Percentiles rank a stretch among this genome's conserved stretches.
Evolutionary conservation across 495 filamentous ascomycete genomes (phyloP).

Genomic region (Hypoxylon crocopeplum): DNA sequence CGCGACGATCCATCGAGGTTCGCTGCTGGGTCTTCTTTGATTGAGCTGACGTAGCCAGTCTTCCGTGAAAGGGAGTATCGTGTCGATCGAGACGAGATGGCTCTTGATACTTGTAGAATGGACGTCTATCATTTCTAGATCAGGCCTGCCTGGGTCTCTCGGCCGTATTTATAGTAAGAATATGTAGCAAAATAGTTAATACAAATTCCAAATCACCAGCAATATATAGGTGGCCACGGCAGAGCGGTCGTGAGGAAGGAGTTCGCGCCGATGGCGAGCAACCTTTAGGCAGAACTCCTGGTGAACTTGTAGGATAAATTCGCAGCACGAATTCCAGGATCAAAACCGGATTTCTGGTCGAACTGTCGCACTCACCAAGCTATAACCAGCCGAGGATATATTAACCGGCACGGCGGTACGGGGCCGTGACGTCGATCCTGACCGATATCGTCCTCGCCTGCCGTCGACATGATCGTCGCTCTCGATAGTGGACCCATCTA

Average conservation of each 20-base stretch:
- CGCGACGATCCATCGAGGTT: constrained; percentile 39
- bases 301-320: constrained; percentile 22
- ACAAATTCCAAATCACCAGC: constrained; percentile 16
- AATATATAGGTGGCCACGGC: constrained; percentile 7
- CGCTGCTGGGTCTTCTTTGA: constrained; percentile 43
- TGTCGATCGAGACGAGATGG: constrained; percentile 15
- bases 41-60: constrained; percentile 5
- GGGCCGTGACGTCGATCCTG: constrained; percentile 25
- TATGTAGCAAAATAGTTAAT: constrained; percentile 21
- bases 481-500: constrained; percentile 8
- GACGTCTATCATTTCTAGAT: constrained; percentile 35
- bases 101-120: constrained; percentile 14
- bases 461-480: constrained; percentile 14
- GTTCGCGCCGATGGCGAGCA: constrained; percentile 3
- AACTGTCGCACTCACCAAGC: not conserved
- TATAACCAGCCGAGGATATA: constrained; percentile 21
- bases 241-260: not conserved
- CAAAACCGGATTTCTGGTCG: constrained; percentile 31
- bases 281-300: constrained; percentile 26
- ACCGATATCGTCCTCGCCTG: constrained; percentile 17
- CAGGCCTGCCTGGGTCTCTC: constrained; percentile 11
- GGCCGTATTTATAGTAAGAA: not conserved
- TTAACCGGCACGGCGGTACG: constrained; percentile 26
- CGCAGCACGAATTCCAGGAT: not conserved
- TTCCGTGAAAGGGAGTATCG: not conserved